Percentiles rank a stretch among this genome's conserved stretches.
These are phyloP conservation scores for Azolla pinnata DNA, from an alignment of 75 land plant species.

Conservation along the genomic window DNA sequence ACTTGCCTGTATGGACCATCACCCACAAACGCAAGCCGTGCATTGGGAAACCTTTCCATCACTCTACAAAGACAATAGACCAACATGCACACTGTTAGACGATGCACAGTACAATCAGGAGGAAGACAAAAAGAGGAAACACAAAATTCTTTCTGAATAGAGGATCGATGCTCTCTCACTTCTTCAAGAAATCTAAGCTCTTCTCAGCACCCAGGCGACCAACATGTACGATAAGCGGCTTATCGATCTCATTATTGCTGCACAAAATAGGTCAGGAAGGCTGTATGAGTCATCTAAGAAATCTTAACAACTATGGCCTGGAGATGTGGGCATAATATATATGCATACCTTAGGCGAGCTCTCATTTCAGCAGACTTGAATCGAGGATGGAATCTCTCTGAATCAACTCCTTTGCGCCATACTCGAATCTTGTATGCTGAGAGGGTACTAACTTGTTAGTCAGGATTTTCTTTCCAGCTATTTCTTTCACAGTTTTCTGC, in stretches of 20 bases:
- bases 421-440: conserved; percentile 89
- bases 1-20: conserved; percentile 98
- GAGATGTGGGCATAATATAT: too few relatives aligned
- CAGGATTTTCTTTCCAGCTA: too few relatives aligned
- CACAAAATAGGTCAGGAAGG: not conserved
- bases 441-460: too few relatives aligned
- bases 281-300: too few relatives aligned
- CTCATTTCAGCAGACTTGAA: conserved; percentile 67
- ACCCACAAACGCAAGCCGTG: conserved; percentile 80
- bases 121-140: too few relatives aligned
- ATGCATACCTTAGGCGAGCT: conserved; percentile 55
- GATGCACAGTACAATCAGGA: conserved; percentile 3
- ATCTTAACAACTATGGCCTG: too few relatives aligned
- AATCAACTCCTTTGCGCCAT: conserved; percentile 98
- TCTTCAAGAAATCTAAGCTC: conserved; percentile 79
- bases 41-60: conserved; percentile 79
- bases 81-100: not conserved
- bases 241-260: conserved; percentile 76
- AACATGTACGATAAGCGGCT: conserved; percentile 82
- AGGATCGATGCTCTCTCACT: conserved; percentile 25
- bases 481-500: too few relatives aligned
- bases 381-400: conserved; percentile 89
- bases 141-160: too few relatives aligned
- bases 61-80: conserved; percentile 43
- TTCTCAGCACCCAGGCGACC: conserved; percentile 95